These are phyloP conservation scores for Anthracocystis walkeri DNA, from an alignment of 1,284 basidiomycete genomes.

Conservation along the genomic window DNA sequence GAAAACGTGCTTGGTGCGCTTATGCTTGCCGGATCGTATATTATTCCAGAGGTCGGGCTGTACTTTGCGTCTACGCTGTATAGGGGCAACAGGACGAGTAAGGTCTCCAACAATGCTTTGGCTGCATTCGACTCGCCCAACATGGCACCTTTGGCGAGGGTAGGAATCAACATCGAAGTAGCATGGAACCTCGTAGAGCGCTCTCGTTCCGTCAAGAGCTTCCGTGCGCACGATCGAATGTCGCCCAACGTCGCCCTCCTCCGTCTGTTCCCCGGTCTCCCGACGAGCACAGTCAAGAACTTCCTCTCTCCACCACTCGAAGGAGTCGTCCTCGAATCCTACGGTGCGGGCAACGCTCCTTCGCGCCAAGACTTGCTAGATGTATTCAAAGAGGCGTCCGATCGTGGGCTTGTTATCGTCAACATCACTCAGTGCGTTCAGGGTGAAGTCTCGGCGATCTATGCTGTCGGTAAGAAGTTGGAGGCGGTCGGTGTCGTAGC, in stretches of 20 bases:
- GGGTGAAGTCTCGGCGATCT: conserved; percentile 71
- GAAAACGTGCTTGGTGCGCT: conserved; percentile 78
- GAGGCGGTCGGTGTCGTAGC: conserved; percentile 69
- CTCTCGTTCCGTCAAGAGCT: conserved; percentile 80
- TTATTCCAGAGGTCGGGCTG: conserved; percentile 82
- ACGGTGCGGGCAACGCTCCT: conserved; percentile 79
- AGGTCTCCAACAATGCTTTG: conserved; percentile 85
- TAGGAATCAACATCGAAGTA: conserved; percentile 83
- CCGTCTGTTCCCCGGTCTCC: conserved; percentile 87
- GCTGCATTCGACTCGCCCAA: conserved; percentile 89
- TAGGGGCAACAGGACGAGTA: conserved; percentile 82
- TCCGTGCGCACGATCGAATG: conserved; percentile 79
- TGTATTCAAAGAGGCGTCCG: conserved; percentile 81
- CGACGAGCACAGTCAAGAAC: conserved; percentile 56
- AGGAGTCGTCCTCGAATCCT: conserved; percentile 84
- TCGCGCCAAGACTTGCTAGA: conserved; percentile 70
- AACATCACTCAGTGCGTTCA: conserved; percentile 90
- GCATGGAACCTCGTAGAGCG: conserved; percentile 72
- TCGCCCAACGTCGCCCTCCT: conserved; percentile 58
- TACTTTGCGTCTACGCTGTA: conserved; percentile 90
- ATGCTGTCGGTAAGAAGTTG: conserved; percentile 83
- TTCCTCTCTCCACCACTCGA: conserved; percentile 62
- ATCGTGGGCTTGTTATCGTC: conserved; percentile 85
- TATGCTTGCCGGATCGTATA: conserved; percentile 86
- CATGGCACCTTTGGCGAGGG: conserved; percentile 82